Base-by-base conservation (phyloP, 208 protist species). In the Polymyxa betae region DNA sequence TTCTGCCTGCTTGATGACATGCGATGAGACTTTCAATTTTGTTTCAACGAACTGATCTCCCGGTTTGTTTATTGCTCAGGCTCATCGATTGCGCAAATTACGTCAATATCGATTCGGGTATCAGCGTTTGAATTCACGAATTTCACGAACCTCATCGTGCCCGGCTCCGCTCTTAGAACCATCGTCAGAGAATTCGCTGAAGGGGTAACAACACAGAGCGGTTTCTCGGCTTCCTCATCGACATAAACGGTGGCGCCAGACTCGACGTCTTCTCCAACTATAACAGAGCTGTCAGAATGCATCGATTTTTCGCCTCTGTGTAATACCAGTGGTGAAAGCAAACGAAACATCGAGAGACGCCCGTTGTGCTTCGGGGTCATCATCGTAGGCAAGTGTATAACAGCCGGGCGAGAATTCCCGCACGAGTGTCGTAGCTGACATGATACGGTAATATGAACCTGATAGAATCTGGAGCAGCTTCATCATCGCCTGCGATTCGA, bases 91-190 rank as follows among this genome's bases (percentile, higher is more conserved):
- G 10, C n/a, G 72, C 72, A 82, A 35, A n/a, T 82, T 12, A 82
- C 12, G n/a, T 82, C 72, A 43, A 82, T 35, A 43, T 82, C 72
- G 40, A 82, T 20, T 35, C 72, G 72, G n/a, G 72, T 20, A 45
- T 82, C n/a, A 16, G 72, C n/a, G 5, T 45, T 5, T 5, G 5
- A n/a, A n/a, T 82, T 82, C 16, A 82, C 72, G 72, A 38, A 82
- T 82, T 82, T 82, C 16, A 82, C n/a, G 72, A 82, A 82, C 72
- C 72, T 5, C 72, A 82, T 82, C 5, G 72, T 82, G n/a, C 72
- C 72, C 35, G 5, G 5, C 40, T 82, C 72, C 16, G 72, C 72
- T 5, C 72, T 5, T 43, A 82, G n/a, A 40, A 82, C n/a, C 12
- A 82, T 43, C n/a, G 72, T 35, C 40, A 82, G 40, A 5, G 72